Evolutionary conservation across 2,329 filamentous ascomycete species (phyloP), one percentile per base, ranked within the genome.

Genomic region (Exophiala alcalophila): DNA sequence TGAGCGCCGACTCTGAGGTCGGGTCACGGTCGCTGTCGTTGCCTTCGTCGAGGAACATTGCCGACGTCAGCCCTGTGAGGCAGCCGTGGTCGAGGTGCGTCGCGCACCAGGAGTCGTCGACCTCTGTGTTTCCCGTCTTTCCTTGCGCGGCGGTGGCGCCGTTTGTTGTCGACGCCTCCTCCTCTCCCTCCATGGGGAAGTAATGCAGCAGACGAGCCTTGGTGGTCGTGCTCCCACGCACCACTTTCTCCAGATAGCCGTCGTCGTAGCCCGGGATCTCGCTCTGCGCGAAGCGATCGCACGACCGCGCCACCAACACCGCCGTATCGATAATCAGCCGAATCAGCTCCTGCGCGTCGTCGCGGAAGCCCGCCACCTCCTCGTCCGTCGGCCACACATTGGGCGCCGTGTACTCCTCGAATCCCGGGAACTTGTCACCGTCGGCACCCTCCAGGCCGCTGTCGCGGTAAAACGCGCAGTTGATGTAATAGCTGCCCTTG

Each of bases 201-300:
- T 98, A 98, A 68, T 98, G 92, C 56, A 97, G 69, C 19, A 98
- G 72, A 9, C 92, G 75, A 1, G 92, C 92, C 66, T 98, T 97
- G 25, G 88, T 95, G 1, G 86, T 94, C 23, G 81, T 83, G 34
- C 88, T 95, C 0, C 81, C 84, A 62, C 80, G 80, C 33, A 98
- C 91, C 4, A 97, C 86, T 40, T 81, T 80, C 68, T 96, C 88
- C 3, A 98, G 72, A 59, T 94, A 96, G 1, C 84, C 86, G 3
- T 67, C 60, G 33, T 80, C 79, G 60, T 97, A 97, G 2, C 73
- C 84, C 0, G 78, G 69, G 29, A 97, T 86, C 52, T 94, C 86
- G 43, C 77, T 73, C 61, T 81, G 75, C 2, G 90, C 92, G 65
- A 88, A 97, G 41, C 76, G 77, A 68, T 96, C 91, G 65, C 91